Evolutionary conservation across 306 rosid species (phyloP).

Genomic region (Cucumis melo): DNA sequence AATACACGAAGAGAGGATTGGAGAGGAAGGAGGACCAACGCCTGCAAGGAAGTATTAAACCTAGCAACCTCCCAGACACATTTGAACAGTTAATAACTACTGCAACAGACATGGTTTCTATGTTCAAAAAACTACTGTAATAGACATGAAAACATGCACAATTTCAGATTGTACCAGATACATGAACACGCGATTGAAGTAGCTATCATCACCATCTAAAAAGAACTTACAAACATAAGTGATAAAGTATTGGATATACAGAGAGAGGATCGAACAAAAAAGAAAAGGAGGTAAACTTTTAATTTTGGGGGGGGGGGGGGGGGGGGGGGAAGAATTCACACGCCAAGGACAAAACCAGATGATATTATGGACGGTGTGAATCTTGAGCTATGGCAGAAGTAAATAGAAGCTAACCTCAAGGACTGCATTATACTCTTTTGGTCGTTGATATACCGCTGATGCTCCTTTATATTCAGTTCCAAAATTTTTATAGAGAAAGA

Average conservation of each 20-base stretch:
- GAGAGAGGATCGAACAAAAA: background rate
- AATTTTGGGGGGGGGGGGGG: background rate
- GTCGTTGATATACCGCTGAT: constrained; percentile 44
- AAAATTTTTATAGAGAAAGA: constrained; percentile 27
- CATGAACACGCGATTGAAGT: background rate
- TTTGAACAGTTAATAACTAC: background rate
- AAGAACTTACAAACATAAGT: background rate
- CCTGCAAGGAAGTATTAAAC: background rate
- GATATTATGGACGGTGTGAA: background rate
- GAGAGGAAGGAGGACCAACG: background rate
- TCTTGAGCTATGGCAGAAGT: background rate
- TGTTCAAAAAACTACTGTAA: too few species aligned
- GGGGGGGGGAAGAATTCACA: background rate
- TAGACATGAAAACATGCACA: too few species aligned
- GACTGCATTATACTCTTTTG: constrained; percentile 94
- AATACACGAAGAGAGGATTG: background rate
- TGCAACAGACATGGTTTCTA: background rate
- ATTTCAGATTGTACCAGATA: background rate
- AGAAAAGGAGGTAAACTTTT: background rate
- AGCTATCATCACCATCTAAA: background rate
- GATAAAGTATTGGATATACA: background rate
- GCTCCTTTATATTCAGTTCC: constrained; percentile 54
- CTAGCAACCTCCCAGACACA: background rate
- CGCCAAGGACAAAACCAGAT: background rate
- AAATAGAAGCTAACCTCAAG: constrained; percentile 52